These are phyloP conservation scores for Mucor irregularis DNA, from an alignment of 371 early-diverging fungal species.

Conservation along the genomic window DNA sequence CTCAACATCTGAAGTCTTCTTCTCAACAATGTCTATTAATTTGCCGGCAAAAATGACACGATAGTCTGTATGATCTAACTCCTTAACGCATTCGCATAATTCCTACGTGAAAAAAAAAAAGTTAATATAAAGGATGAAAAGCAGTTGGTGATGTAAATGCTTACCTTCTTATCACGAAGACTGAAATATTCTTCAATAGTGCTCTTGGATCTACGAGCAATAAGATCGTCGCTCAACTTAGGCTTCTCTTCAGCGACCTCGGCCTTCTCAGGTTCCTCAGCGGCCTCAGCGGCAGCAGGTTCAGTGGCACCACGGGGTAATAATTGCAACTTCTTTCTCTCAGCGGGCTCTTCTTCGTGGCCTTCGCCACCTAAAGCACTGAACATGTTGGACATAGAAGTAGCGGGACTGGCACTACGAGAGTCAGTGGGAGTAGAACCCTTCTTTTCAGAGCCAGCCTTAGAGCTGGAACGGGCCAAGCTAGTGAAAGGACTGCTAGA, in stretches of 20 bases:
- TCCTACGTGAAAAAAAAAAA: conserved; percentile 27
- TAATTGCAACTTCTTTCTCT: conserved; percentile 45
- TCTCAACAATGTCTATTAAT: conserved; percentile 51
- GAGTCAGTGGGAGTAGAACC: conserved; percentile 17
- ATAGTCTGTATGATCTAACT: conserved; percentile 60
- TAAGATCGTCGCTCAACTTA: conserved; percentile 58
- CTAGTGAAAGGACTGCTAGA: conserved; percentile 59
- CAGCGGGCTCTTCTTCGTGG: conserved; percentile 39
- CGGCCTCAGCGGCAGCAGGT: conserved; percentile 12
- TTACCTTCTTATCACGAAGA: conserved; percentile 54
- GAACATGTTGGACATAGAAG: conserved; percentile 60
- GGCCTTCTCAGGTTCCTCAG: conserved; percentile 10
- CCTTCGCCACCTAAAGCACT: conserved; percentile 53
- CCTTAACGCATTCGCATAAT: conserved; percentile 68
- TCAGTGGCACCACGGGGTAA: conserved; percentile 39
- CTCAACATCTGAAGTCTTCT: conserved; percentile 59
- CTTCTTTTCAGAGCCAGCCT: conserved; percentile 36
- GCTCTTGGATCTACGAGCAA: conserved; percentile 63
- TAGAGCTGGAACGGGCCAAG: conserved; percentile 34
- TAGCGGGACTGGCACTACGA: conserved; percentile 29
- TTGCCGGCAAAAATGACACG: conserved; percentile 49
- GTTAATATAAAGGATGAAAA: background rate
- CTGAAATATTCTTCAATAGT: conserved; percentile 72
- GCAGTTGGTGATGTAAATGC: background rate
- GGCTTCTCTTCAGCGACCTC: conserved; percentile 25